Evolutionary conservation across 164 flowering plant genomes (phyloP).

Genomic region (Macadamia integrifolia): DNA sequence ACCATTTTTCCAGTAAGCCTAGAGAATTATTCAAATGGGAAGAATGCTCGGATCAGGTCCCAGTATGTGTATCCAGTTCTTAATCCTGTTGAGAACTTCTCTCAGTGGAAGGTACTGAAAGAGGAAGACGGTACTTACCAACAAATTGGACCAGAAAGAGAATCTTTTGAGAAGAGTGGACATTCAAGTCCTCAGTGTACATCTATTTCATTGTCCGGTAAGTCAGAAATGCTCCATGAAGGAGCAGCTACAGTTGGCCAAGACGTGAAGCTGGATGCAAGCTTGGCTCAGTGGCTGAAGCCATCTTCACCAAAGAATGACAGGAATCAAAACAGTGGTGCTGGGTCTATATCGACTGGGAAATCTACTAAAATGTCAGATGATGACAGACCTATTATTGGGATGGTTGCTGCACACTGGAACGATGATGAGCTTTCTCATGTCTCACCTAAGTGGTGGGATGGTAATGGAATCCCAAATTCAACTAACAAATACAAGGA

Average conservation of each 20-base stretch:
- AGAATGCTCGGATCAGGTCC: slow-evolving; percentile 50
- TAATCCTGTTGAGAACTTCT: slow-evolving; percentile 44
- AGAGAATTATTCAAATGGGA: slow-evolving; percentile 32
- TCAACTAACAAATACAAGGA: slow-evolving; percentile 93
- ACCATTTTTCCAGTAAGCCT: slow-evolving; percentile 55
- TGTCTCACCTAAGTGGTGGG: slow-evolving; percentile 67
- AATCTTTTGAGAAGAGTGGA: slow-evolving; percentile 24
- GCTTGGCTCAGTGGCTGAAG: slow-evolving; percentile 61
- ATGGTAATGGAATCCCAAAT: slow-evolving; percentile 97
- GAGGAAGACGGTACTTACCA: slow-evolving; percentile 32
- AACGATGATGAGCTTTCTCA: slow-evolving; percentile 46
- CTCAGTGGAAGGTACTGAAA: slow-evolving; percentile 38
- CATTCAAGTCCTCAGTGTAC: slow-evolving; percentile 11
- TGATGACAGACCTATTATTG: slow-evolving; percentile 74
- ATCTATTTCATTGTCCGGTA: slow-evolving; percentile 4
- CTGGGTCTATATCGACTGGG: slow-evolving; percentile 12
- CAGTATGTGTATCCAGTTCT: slow-evolving; percentile 61
- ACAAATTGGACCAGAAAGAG: slow-evolving; percentile 19
- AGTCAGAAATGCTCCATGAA: slow-evolving; percentile 1
- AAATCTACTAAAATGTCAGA: slow-evolving; percentile 31
- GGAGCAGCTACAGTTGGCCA: slow-evolving; percentile 17
- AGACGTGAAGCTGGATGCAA: slow-evolving; percentile 37
- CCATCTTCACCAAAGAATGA: slow-evolving; percentile 27
- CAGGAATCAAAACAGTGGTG: slow-evolving; percentile 9
- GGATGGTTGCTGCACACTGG: slow-evolving; percentile 81